A percentile compares a stretch with the other conserved stretches of the same genome.
phyloP scores from a whole-genome alignment of 2,329 filamentous ascomycete species.

The Calonectria pseudoturangicola region DNA sequence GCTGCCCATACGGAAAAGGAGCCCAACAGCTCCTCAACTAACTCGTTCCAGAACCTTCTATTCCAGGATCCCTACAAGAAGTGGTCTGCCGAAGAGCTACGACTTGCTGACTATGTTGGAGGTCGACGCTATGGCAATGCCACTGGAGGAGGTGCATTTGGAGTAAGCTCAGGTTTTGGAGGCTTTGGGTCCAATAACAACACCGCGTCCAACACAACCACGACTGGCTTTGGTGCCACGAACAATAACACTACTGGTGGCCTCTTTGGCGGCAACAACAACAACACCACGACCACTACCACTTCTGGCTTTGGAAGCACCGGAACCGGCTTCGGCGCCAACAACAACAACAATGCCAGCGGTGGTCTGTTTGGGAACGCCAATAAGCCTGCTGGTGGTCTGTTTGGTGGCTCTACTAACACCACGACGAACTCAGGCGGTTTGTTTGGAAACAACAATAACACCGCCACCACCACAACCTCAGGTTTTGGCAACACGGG shows the following conservation, averaged over 20 bases:
- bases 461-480: slow-evolving; percentile 63
- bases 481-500: slow-evolving; percentile 66
- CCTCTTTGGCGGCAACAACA: slow-evolving; percentile 60
- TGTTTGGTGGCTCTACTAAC: slow-evolving; percentile 54
- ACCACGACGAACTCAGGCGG: slow-evolving; percentile 46
- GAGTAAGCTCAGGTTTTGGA: slow-evolving; percentile 73
- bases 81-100: slow-evolving; percentile 90
- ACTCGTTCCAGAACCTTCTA: slow-evolving; percentile 85
- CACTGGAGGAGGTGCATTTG: slow-evolving; percentile 90
- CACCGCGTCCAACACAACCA: slow-evolving; percentile 45
- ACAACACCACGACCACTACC: slow-evolving; percentile 58
- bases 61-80: slow-evolving; percentile 90
- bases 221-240: slow-evolving; percentile 68
- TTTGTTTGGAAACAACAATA: slow-evolving; percentile 54
- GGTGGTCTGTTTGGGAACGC: slow-evolving; percentile 62
- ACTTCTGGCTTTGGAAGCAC: slow-evolving; percentile 51
- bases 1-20: slow-evolving; percentile 84
- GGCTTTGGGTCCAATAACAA: slow-evolving; percentile 67
- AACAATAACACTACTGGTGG: slow-evolving; percentile 59
- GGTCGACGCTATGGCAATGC: slow-evolving; percentile 89
- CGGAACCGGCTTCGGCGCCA: slow-evolving; percentile 43
- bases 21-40: slow-evolving; percentile 70
- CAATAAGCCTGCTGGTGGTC: slow-evolving; percentile 50
- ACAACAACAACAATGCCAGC: slow-evolving; percentile 49
- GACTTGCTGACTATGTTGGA: slow-evolving; percentile 90